Evolutionary conservation across 1,284 basidiomycete species (phyloP).

Genomic region (Lignosus rhinocerotis): DNA sequence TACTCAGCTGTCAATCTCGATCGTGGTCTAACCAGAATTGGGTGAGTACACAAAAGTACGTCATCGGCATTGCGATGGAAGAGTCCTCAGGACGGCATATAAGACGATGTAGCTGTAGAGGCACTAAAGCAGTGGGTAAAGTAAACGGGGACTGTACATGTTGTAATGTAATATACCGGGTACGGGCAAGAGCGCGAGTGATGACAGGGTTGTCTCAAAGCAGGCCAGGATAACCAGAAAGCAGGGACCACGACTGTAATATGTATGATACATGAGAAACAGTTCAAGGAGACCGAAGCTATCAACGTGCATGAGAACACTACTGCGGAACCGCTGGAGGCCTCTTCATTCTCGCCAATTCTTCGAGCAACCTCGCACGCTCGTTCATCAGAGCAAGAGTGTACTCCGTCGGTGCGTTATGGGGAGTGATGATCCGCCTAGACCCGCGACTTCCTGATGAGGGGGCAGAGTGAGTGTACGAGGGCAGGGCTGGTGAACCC

Average conservation of each 20-base stretch:
- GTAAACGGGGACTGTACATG: no score
- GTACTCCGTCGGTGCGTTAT: conserved; percentile 42
- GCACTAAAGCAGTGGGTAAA: no score
- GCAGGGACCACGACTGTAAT: not conserved
- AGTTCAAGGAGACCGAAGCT: not conserved
- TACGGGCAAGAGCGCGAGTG: no score
- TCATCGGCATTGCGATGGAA: not conserved
- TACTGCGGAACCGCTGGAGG: conserved; percentile 5
- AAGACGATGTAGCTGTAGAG: not conserved
- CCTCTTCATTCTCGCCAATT: conserved; percentile 42
- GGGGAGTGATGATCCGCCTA: conserved; percentile 33
- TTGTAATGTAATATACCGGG: no score
- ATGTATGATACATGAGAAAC: no score
- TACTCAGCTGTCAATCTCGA: conserved; percentile 1
- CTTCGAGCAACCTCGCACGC: conserved; percentile 47
- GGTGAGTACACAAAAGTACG: conserved; percentile 2
- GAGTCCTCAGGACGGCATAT: not conserved
- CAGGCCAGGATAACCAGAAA: not conserved
- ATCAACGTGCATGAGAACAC: not conserved
- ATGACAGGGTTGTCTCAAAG: not conserved
- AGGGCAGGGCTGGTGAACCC: conserved; percentile 7
- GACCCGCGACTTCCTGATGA: not conserved
- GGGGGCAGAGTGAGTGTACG: not conserved
- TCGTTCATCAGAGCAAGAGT: conserved; percentile 51
- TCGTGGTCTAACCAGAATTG: conserved; percentile 8